Evolutionary conservation across 805 yeast species (phyloP).

Genomic region (Kodamaea restingae): DNA sequence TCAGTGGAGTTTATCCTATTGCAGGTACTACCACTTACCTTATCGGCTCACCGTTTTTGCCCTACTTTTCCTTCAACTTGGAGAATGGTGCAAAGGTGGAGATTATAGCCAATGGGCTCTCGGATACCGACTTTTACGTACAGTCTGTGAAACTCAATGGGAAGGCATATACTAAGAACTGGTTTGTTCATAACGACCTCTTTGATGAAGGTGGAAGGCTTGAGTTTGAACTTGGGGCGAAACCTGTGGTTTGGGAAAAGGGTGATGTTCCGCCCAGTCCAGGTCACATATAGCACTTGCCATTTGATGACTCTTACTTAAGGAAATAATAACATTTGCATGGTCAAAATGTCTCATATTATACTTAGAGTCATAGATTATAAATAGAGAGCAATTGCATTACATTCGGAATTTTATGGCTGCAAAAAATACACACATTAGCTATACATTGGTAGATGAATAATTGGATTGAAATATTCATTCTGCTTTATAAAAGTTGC

Average conservation of each 20-base stretch:
- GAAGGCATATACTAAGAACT: constrained; percentile 19
- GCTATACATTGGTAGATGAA: too few species aligned
- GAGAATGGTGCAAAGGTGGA: constrained; percentile 21
- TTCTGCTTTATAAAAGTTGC: too few species aligned
- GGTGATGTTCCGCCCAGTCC: constrained; percentile 26
- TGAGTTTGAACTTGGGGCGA: constrained; percentile 16
- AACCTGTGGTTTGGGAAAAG: constrained; percentile 21
- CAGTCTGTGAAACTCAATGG: constrained; percentile 29
- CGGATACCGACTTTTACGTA: constrained; percentile 22
- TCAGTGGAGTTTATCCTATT: constrained; percentile 33
- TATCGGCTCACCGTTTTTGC: constrained; percentile 27
- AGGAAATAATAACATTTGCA: too few species aligned
- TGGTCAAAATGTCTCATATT: too few species aligned
- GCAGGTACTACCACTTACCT: constrained; percentile 34
- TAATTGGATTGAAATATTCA: too few species aligned
- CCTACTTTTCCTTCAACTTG: constrained; percentile 18
- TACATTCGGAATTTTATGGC: too few species aligned
- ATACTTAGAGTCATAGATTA: too few species aligned
- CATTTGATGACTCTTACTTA: too few species aligned
- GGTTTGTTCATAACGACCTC: constrained; percentile 29
- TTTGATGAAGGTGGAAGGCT: constrained; percentile 25
- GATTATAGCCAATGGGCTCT: constrained; percentile 21
- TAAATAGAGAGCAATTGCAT: too few species aligned
- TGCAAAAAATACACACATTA: too few species aligned
- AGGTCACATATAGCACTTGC: constrained; percentile 14